Percentiles rank a stretch among this genome's conserved stretches.
phyloP scores from a whole-genome alignment of 2,329 filamentous ascomycete genomes.

The Monosporascus sp. region DNA sequence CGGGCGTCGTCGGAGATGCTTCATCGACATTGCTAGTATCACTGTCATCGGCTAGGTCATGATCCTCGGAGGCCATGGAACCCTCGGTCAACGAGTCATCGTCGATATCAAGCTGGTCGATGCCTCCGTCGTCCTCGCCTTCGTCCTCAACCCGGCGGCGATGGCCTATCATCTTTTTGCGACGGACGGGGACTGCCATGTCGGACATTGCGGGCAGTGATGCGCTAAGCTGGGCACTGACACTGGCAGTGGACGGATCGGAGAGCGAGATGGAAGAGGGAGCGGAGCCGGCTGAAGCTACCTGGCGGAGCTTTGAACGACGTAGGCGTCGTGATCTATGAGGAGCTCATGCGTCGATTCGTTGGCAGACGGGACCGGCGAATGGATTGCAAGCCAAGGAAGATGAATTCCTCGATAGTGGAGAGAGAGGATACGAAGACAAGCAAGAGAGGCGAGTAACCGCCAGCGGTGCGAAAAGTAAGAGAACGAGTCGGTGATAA shows the following conservation, averaged over 20 bases:
- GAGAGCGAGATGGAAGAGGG: conserved; percentile 1
- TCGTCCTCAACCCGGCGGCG: conserved; percentile 66
- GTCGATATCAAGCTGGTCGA: conserved; percentile 51
- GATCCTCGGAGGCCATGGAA: conserved; percentile 57
- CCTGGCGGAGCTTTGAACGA: conserved; percentile 19
- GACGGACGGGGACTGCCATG: conserved; percentile 48
- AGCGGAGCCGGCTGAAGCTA: conserved; percentile 8
- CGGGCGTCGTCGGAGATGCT: conserved; percentile 41
- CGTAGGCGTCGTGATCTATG: conserved; percentile 24
- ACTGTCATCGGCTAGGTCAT: conserved; percentile 54
- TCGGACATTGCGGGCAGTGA: conserved; percentile 15
- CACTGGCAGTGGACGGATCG: conserved; percentile 6
- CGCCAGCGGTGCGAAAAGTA: conserved; percentile 24
- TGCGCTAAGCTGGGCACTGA: conserved; percentile 5
- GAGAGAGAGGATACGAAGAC: not conserved
- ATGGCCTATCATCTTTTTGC: conserved; percentile 61
- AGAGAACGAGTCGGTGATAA: conserved; percentile 5
- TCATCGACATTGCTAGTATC: conserved; percentile 60
- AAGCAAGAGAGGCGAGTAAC: conserved; percentile 20
- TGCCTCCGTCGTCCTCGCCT: conserved; percentile 60
- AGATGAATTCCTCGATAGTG: not conserved
- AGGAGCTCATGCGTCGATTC: conserved; percentile 21
- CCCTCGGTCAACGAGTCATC: conserved; percentile 63
- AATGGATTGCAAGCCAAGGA: conserved; percentile 2
- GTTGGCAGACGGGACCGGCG: conserved; percentile 15